Evolutionary conservation across 768 basidiomycete genomes (phyloP), one percentile per base, ranked within the genome.

Genomic region (Ramaria rubella): DNA sequence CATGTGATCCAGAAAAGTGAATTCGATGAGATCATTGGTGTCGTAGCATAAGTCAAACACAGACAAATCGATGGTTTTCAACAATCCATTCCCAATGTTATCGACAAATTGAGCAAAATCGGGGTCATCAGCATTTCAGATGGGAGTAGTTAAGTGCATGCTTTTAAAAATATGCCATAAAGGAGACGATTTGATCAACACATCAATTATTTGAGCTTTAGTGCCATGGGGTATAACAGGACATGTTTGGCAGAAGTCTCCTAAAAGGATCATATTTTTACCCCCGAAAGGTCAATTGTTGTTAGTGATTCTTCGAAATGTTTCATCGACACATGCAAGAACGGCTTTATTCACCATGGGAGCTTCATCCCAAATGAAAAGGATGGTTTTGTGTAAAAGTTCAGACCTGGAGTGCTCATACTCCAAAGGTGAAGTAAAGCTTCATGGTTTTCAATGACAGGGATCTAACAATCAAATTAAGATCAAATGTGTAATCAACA

Each of bases 331-430:
- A 17, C 34, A 36, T 36, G 34, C 34, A 8, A 36, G 34, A 8
- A 36, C 17, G 0, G 72, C 67, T 24, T 58, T 62, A 50, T 75
- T 72, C 12, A 69, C 71, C 70, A 74, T 74, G 1, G 76, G 75
- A 3, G 70, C 68, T 61, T 77, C 75, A 61, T 36, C 34, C 34
- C 34, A 36, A 17, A 36, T 8, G 34, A 36, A 8, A 36, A 36
- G 8, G 34, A 17, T 76, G 74, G 71, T 73, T 75, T 4, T 71
- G 66, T 52, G 57, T 7, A 77, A 67, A n/a, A 76, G 67, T 29
- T 74, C 70, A 0, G 66, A 72, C 0, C 68, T 59, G 1, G 67
- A 49, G 42, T 67, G 62, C 40, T 59, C 49, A 1, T 55, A 51
- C 43, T 64, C 40, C n/a, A 77, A 68, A 1, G 65, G 58, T 11